These are phyloP conservation scores for Botrytis tulipae DNA, from an alignment of 2,329 filamentous ascomycete species.

Conservation along the genomic window DNA sequence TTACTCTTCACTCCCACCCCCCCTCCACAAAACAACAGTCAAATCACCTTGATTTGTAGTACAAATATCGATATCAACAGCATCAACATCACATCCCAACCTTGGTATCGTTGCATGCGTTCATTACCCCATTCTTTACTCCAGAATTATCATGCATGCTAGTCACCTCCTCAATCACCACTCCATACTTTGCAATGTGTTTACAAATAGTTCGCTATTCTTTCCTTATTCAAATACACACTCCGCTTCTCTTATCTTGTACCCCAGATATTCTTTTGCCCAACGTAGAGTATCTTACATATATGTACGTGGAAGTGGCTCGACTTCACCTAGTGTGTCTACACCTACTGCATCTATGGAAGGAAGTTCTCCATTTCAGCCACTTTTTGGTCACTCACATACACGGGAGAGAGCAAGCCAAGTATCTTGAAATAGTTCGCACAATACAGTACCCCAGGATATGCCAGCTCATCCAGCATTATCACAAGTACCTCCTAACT, in stretches of 20 bases:
- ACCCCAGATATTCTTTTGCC: constrained; percentile 3
- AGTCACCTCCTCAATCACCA: neutral
- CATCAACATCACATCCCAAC: neutral
- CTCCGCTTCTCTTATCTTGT: constrained; percentile 3
- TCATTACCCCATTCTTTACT: constrained; percentile 5
- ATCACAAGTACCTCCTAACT: neutral
- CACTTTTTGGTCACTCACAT: neutral
- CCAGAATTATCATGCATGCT: neutral
- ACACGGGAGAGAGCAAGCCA: neutral
- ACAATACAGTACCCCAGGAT: constrained; percentile 1
- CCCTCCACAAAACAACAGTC: neutral
- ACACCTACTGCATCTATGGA: neutral
- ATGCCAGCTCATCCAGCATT: neutral
- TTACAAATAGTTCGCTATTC: neutral
- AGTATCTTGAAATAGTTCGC: constrained; percentile 3
- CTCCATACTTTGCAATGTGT: neutral
- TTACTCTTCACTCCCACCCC: neutral
- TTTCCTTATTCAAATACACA: neutral
- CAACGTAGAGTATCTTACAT: constrained; percentile 1
- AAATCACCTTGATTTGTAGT: neutral
- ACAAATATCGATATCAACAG: neutral
- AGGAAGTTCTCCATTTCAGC: constrained; percentile 6
- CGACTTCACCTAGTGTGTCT: neutral
- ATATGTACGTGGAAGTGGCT: neutral
- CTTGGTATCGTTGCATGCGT: neutral